Percentiles rank a stretch among this genome's conserved stretches.
phyloP scores from a whole-genome alignment of 2,329 filamentous ascomycete genomes.

The Mariannaea sp. region DNA sequence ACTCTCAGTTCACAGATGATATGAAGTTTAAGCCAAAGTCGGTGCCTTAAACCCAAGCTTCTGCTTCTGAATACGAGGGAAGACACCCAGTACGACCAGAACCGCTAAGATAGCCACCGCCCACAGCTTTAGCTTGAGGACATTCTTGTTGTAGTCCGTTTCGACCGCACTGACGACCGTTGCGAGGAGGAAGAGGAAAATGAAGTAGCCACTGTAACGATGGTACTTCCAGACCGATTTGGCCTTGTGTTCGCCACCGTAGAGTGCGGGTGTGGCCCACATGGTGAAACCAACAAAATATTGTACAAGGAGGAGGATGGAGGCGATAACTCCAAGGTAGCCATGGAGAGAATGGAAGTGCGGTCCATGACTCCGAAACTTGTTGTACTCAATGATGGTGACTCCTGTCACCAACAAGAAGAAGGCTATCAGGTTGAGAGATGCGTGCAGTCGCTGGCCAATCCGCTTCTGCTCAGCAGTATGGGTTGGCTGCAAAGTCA shows the following conservation, averaged over 20 bases:
- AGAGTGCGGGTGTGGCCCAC: constrained; percentile 74
- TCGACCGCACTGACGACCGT: constrained; percentile 76
- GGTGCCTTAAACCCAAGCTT: constrained; percentile 67
- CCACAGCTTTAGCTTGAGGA: constrained; percentile 78
- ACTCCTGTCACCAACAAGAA: constrained; percentile 67
- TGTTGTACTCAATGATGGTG: constrained; percentile 81
- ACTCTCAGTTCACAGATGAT: background rate
- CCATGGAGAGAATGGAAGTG: constrained; percentile 85
- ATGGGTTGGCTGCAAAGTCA: constrained; percentile 86
- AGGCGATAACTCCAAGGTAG: constrained; percentile 78
- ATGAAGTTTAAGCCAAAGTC: constrained; percentile 15
- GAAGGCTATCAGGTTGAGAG: constrained; percentile 69
- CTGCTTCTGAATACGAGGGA: constrained; percentile 77
- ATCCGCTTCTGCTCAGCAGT: constrained; percentile 72
- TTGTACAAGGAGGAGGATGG: constrained; percentile 72
- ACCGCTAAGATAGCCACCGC: constrained; percentile 68
- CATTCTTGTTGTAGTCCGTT: constrained; percentile 73
- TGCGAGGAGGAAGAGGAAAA: constrained; percentile 71
- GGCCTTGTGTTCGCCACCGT: constrained; percentile 78
- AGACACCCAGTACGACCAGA: constrained; percentile 71
- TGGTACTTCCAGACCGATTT: constrained; percentile 92
- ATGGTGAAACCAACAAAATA: constrained; percentile 80
- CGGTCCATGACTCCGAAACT: constrained; percentile 65
- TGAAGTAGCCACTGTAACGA: constrained; percentile 73
- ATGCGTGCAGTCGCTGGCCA: constrained; percentile 67